A percentile compares a stretch with the other conserved stretches of the same genome.
Conservation (phyloP, 768 basidiomycete species). For the Leccinellum albellum region DNA sequence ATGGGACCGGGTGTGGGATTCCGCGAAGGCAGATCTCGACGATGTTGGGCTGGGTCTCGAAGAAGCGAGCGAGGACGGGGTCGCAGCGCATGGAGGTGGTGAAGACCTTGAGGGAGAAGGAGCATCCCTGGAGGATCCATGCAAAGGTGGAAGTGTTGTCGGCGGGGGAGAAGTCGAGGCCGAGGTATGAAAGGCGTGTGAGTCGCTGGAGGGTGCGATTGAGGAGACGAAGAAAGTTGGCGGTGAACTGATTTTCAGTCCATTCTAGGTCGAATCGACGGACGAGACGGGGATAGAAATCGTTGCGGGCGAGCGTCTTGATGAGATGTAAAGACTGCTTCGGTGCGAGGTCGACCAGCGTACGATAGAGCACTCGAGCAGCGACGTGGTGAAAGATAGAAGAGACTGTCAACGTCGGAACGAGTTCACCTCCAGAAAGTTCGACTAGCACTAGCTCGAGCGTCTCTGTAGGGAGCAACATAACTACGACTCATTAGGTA, state of each 20-base stretch:
- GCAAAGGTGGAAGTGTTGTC: slow-evolving; percentile 35
- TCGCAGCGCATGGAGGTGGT: slow-evolving; percentile 57
- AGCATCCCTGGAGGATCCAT: slow-evolving; percentile 47
- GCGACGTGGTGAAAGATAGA: slow-evolving; percentile 27
- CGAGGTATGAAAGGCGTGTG: slow-evolving; percentile 38
- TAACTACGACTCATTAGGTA: not conserved
- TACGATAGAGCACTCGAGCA: slow-evolving; percentile 34
- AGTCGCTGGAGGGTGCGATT: slow-evolving; percentile 40
- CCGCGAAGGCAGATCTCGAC: slow-evolving; percentile 52
- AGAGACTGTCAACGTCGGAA: slow-evolving; percentile 22
- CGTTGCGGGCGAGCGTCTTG: slow-evolving; percentile 36
- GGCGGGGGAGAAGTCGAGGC: slow-evolving; percentile 44
- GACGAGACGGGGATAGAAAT: slow-evolving; percentile 39
- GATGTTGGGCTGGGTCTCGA: slow-evolving; percentile 47
- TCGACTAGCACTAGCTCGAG: slow-evolving; percentile 31
- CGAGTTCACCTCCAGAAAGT: slow-evolving; percentile 26
- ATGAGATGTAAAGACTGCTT: slow-evolving; percentile 36
- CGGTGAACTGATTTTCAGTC: slow-evolving; percentile 34
- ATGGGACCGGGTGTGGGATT: slow-evolving; percentile 38
- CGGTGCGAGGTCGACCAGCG: slow-evolving; percentile 34
- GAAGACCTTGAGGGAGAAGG: slow-evolving; percentile 45
- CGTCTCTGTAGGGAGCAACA: slow-evolving; percentile 23
- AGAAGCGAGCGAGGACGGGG: slow-evolving; percentile 43
- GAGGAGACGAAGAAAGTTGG: slow-evolving; percentile 50
- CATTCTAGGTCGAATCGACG: slow-evolving; percentile 47